A percentile compares a stretch with the other conserved stretches of the same genome.
phyloP scores from a whole-genome alignment of 495 filamentous ascomycete species.

The Tuber magnatum region DNA sequence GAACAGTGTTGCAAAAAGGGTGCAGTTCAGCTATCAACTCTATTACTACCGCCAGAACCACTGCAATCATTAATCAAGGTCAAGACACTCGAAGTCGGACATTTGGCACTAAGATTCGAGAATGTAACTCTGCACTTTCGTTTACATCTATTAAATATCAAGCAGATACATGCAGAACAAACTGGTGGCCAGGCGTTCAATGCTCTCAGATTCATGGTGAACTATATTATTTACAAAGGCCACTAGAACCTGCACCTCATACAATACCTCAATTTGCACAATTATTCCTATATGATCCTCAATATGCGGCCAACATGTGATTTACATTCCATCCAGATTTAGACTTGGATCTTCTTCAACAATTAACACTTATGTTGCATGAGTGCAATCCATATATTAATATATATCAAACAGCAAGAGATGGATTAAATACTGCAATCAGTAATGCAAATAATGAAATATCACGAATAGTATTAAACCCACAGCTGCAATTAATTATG shows the following conservation, averaged over 20 bases:
- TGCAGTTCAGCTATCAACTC: background rate
- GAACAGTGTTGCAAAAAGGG: background rate
- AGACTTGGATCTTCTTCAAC: background rate
- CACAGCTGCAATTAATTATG: background rate
- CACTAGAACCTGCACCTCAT: background rate
- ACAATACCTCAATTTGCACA: background rate
- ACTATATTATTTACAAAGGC: background rate
- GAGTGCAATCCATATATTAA: background rate
- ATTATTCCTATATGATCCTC: background rate
- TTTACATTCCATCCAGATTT: background rate
- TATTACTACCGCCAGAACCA: background rate
- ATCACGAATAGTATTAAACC: background rate
- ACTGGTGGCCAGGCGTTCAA: background rate
- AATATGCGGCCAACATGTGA: background rate
- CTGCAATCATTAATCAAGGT: background rate
- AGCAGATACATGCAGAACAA: background rate
- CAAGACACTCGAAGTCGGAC: background rate
- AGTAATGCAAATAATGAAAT: background rate
- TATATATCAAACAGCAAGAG: background rate
- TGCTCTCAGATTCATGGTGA: background rate
- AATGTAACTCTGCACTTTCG: background rate
- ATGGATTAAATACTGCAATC: background rate
- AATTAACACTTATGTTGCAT: background rate
- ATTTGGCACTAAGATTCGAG: background rate
- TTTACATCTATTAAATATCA: background rate